Percentiles rank a stretch among this genome's conserved stretches.
Evolutionary conservation across 306 rosid species (phyloP).

Genomic region (Corylus heterophylla): DNA sequence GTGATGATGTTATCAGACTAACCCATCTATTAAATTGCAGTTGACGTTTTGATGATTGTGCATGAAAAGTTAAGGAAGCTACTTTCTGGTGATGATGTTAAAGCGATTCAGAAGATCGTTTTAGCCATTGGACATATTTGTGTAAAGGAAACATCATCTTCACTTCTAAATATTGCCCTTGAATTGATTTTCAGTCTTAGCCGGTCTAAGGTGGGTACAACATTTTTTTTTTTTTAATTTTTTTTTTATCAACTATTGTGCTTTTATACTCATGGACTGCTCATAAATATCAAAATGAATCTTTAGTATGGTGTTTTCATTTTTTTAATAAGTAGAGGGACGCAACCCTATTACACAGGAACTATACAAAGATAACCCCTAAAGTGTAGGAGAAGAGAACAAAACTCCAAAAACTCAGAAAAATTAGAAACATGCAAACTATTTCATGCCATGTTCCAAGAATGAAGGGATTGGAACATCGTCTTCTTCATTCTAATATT

Average conservation of each 20-base stretch:
- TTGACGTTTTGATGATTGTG: constrained; percentile 59
- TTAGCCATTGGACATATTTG: constrained; percentile 87
- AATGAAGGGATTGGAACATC: too few species aligned
- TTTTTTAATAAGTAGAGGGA: neutral
- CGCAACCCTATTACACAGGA: too few species aligned
- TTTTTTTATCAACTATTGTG: constrained; percentile 4
- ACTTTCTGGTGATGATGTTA: constrained; percentile 65
- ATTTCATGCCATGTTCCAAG: too few species aligned
- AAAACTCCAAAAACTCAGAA: too few species aligned
- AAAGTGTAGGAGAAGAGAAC: too few species aligned
- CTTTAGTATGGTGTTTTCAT: constrained; percentile 7
- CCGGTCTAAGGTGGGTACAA: constrained; percentile 73
- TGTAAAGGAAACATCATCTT: constrained; percentile 69
- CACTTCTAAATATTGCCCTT: constrained; percentile 69
- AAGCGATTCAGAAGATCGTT: constrained; percentile 76
- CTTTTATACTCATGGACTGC: constrained; percentile 9
- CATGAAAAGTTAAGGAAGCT: constrained; percentile 77
- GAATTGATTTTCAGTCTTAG: constrained; percentile 68
- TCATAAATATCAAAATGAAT: neutral
- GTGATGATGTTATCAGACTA: constrained; percentile 25
- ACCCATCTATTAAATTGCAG: constrained; percentile 57
- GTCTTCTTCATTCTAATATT: too few species aligned
- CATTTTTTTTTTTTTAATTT: neutral
- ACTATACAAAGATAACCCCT: too few species aligned
- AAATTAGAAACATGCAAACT: too few species aligned